phyloP scores from a whole-genome alignment of 106 monocot genomes.

The Agapanthus africanus region DNA sequence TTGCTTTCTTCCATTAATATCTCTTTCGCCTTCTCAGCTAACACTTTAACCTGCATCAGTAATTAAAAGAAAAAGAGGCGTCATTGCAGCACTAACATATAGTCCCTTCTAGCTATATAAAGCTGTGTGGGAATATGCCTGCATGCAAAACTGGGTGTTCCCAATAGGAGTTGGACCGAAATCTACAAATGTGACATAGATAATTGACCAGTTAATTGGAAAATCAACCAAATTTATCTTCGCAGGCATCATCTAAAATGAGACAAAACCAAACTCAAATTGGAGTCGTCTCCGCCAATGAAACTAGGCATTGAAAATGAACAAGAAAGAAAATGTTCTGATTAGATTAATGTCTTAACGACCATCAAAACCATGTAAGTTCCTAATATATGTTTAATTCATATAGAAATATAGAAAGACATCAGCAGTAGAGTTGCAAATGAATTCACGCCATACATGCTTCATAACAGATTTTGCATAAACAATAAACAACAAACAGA shows the following conservation, averaged over 20 bases:
- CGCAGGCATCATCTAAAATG: not conserved
- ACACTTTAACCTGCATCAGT: slow-evolving; percentile 52
- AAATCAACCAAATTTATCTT: not conserved
- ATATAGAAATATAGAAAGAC: too few species aligned
- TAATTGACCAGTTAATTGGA: not conserved
- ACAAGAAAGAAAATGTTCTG: not conserved
- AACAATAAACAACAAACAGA: too few species aligned
- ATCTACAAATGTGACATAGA: not conserved
- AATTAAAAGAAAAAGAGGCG: not conserved
- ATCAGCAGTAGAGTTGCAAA: not conserved
- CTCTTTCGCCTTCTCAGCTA: slow-evolving; percentile 96
- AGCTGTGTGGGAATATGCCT: not conserved
- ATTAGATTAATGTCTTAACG: not conserved
- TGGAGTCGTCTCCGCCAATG: too few species aligned
- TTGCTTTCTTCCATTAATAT: slow-evolving; percentile 99
- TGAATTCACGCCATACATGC: not conserved
- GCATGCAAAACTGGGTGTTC: not conserved
- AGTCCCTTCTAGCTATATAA: not conserved
- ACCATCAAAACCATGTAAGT: not conserved
- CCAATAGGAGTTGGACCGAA: not conserved
- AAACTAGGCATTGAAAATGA: not conserved
- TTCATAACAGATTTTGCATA: not conserved
- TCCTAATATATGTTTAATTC: too few species aligned
- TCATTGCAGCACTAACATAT: not conserved
- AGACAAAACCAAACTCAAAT: too few species aligned